Evolutionary conservation across 805 yeast species (phyloP).

Genomic region (Yamadazyma tumulicola): DNA sequence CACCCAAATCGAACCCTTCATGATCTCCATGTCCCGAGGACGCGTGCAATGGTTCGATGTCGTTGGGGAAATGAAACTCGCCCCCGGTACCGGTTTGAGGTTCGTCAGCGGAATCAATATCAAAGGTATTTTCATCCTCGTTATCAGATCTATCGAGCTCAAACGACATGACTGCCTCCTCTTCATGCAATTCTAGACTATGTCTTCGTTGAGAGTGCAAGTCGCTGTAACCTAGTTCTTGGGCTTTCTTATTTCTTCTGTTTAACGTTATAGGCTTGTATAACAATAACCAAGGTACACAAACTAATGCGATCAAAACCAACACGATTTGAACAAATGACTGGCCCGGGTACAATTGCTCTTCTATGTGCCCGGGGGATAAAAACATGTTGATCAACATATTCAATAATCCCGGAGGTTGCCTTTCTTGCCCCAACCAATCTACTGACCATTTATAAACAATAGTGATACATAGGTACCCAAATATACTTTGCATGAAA

Average conservation of each 20-base stretch:
- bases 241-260: conserved; percentile 34
- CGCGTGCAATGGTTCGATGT: conserved; percentile 33
- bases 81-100: conserved; percentile 13
- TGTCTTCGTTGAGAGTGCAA: conserved; percentile 28
- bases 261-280: conserved; percentile 55
- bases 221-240: conserved; percentile 36
- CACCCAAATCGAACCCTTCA: conserved; percentile 50
- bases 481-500: conserved; percentile 75
- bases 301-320: conserved; percentile 55
- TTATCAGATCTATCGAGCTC: conserved; percentile 13
- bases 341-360: conserved; percentile 64
- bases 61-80: conserved; percentile 40
- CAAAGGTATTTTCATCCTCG: conserved; percentile 11
- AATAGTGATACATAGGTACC: conserved; percentile 63
- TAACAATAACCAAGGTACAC: conserved; percentile 73
- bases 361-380: conserved; percentile 67
- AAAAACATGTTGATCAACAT: conserved; percentile 76
- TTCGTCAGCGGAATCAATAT: conserved; percentile 10
- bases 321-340: conserved; percentile 56
- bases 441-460: conserved; percentile 73
- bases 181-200: conserved; percentile 37
- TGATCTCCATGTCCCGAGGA: conserved; percentile 39
- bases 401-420: conserved; percentile 70
- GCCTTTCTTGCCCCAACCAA: conserved; percentile 59
- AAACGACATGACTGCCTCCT: conserved; percentile 28